Base-by-base conservation (phyloP, 2,329 filamentous ascomycete species). In the Endoconidiophora polonica region DNA sequence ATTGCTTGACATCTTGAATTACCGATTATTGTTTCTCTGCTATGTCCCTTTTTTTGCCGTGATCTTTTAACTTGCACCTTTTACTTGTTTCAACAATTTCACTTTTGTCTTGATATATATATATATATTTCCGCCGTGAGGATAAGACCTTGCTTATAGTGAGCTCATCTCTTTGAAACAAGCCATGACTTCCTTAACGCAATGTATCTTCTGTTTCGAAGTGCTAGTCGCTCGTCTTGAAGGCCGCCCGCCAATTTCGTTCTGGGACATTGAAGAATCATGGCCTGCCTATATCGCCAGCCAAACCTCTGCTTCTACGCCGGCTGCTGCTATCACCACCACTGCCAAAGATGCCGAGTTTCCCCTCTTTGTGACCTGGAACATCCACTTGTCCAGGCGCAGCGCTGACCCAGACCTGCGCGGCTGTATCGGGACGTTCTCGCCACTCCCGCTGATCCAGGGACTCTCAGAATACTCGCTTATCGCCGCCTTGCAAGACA, bases 371-470 rank as follows among this genome's bases (percentile, higher is more conserved):
- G 52, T 56, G 20, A 56, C 55, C 40, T 56, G 55, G 55, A 56
- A 55, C 45, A 48, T 50, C 9, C 42, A 43, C 33, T 26, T 23
- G 9, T 26, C 24, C 4, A 26, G 43, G 3, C 14, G 52, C 16
- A 54, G 58, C 48, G 74, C 77, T 24, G 67, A 77, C 56, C 79
- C 81, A 61, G 75, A 74, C 22, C 75, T 98, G 40, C 81, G 91
- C 53, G 91, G 91, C 53, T 98, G 91, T 70, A 96, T 98, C 61
- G 91, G 91, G 57, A 98, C 90, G 2, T 98, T 96, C 60, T 83
- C 88, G 59, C 64, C 79, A 2, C 77, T 85, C 59, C 76, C 82
- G 46, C 74, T 98, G 10, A 72, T 78, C 26, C 65, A 75, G 1
- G 88, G 87, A 3, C 68, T 98, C 41, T 70, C 77, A 48, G 79